Base-by-base conservation (phyloP, 768 basidiomycete species). In the Lactarius pseudohatsudake region DNA sequence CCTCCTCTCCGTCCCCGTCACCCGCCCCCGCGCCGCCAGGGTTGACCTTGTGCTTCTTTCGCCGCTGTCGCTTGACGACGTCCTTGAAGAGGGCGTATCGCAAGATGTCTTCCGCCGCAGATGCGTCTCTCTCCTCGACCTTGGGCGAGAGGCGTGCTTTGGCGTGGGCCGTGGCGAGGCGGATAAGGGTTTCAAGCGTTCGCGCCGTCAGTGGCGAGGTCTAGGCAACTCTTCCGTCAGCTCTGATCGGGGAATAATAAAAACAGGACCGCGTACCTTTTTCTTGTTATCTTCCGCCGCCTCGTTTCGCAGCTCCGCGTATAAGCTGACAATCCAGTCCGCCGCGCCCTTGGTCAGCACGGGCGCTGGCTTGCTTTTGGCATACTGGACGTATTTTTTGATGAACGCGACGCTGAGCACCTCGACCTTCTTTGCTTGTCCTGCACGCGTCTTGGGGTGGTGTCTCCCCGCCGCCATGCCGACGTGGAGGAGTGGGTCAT, bases 381-480 rank as follows among this genome's bases (percentile, higher is more conserved):
- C 92, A 72, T 98, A 98, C 77, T 98, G 96, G 64, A 99, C 91
- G 72, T 96, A 98, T 78, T 98, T 98, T 79, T 99, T 99, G 75
- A 99, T 88, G 74, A 99, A 99, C 6, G 89, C 80, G 67, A 97
- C 94, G 72, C 88, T 94, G 64, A 99, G 82, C 45, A 99, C 88
- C 77, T 98, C 95, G 67, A 87, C 84, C 75, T 85, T 84, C 77
- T 87, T 89, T 57, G 79, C 75, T 77, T 82, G 82, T 71, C 75
- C 64, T 20, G 86, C 84, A 50, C 77, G 75, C 56, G 83, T 84
- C 62, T 83, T 84, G 30, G 72, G 68, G 34, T 58, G 68, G 30
- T 58, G 84, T 79, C 41, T 67, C 50, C 75, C 73, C 15, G 79
- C 80, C 18, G 79, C 79, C 66, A 96, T 82, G 50, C 93, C 96